phyloP scores from a whole-genome alignment of 83 land plant species.

The Diphasiastrum complanatum region DNA sequence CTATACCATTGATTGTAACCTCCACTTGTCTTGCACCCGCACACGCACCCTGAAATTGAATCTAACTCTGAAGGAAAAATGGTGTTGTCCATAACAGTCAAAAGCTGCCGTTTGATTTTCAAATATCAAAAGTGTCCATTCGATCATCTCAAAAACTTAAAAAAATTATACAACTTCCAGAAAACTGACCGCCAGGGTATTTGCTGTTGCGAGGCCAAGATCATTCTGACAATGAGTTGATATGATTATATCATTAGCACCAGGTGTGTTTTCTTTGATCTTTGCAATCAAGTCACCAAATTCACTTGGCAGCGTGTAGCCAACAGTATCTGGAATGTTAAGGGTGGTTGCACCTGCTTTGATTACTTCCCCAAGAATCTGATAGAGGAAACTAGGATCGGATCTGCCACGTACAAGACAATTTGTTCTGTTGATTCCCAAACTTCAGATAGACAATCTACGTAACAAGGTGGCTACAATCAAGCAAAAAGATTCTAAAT shows the following conservation, averaged over 20 bases:
- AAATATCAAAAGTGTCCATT: background rate
- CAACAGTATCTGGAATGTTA: constrained; percentile 96
- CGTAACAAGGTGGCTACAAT: no score
- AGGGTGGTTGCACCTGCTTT: constrained; percentile 97
- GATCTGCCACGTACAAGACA: constrained; percentile 52
- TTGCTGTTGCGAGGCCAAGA: constrained; percentile 91
- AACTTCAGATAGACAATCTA: no score
- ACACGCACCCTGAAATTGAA: constrained; percentile 24
- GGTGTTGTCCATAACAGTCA: constrained; percentile 5
- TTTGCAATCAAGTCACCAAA: constrained; percentile 78
- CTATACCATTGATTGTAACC: constrained; percentile 96
- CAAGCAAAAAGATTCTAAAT: no score
- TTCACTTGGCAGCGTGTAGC: constrained; percentile 63
- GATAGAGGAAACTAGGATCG: constrained; percentile 74
- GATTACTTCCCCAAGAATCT: constrained; percentile 83
- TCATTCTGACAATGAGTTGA: constrained; percentile 99
- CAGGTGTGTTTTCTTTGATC: constrained; percentile 75
- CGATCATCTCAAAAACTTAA: constrained; percentile 1
- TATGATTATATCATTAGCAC: constrained; percentile 77
- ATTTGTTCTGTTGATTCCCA: no score
- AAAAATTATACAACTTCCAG: background rate
- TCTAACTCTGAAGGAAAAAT: no score
- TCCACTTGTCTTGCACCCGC: constrained; percentile 92
- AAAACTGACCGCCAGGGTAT: constrained; percentile 64
- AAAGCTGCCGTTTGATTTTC: constrained; percentile 1